These are phyloP conservation scores for Proliferodiscus dingleyae DNA, from an alignment of 2,329 filamentous ascomycete genomes.

Conservation along the genomic window DNA sequence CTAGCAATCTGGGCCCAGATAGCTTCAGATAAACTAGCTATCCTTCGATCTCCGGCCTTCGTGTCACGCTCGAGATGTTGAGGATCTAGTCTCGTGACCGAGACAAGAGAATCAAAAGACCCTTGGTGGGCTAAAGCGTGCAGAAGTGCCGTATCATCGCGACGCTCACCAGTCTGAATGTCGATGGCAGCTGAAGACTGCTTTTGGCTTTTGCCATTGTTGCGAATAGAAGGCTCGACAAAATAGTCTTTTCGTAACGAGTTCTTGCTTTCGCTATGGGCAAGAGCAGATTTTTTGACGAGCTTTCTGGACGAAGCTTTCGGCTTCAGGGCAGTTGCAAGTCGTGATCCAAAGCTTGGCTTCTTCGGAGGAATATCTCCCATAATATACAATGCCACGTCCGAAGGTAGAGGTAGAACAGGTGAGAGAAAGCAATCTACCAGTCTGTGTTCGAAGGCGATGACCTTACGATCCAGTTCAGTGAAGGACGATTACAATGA, in stretches of 20 bases:
- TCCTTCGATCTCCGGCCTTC: constrained; percentile 35
- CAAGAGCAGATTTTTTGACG: background rate
- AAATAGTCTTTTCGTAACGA: constrained; percentile 2
- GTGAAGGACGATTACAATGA: too few species aligned
- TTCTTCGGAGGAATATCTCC: constrained; percentile 1
- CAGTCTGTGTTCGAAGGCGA: too few species aligned
- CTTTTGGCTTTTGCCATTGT: too few species aligned
- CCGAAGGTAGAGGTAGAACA: background rate
- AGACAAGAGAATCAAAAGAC: constrained; percentile 23
- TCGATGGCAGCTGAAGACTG: constrained; percentile 8
- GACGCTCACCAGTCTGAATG: constrained; percentile 29
- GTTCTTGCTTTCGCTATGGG: background rate
- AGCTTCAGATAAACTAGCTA: constrained; percentile 40
- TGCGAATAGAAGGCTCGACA: background rate
- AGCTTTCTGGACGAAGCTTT: background rate
- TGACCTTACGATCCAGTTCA: too few species aligned
- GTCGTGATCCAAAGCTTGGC: constrained; percentile 8
- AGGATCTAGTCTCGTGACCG: background rate
- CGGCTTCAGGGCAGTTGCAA: constrained; percentile 9
- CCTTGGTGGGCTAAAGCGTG: constrained; percentile 29
- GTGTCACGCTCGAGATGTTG: constrained; percentile 6
- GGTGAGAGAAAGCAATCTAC: background rate
- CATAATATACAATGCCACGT: background rate
- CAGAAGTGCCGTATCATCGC: constrained; percentile 29
- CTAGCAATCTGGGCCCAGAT: constrained; percentile 43